These are phyloP conservation scores for Miscanthus lutarioriparius DNA, from an alignment of 176 grass and related monocot species.

Conservation along the genomic window DNA sequence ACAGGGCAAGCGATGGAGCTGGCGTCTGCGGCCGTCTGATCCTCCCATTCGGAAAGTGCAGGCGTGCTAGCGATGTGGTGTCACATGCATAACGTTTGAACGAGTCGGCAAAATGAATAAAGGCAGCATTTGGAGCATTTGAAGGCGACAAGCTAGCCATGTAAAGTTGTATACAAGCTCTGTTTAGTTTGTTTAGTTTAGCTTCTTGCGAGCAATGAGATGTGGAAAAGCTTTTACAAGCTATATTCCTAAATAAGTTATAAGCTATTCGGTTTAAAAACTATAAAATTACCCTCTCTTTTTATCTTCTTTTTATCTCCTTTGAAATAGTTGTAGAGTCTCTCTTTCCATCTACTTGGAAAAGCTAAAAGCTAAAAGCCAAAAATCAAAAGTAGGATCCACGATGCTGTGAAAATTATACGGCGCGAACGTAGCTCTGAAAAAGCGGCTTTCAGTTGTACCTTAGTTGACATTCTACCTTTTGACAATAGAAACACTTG, in stretches of 20 bases:
- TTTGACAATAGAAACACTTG: too few relatives aligned
- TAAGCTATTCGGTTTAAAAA: not conserved
- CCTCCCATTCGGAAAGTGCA: not conserved
- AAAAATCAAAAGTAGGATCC: too few relatives aligned
- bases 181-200: not conserved
- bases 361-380: too few relatives aligned
- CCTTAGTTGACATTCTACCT: too few relatives aligned
- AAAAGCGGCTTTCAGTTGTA: too few relatives aligned
- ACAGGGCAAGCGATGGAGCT: not conserved
- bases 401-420: too few relatives aligned
- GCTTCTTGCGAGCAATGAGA: not conserved
- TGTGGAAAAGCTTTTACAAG: not conserved
- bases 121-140: not conserved
- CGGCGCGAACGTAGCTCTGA: too few relatives aligned
- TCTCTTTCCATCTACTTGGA: too few relatives aligned
- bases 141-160: not conserved
- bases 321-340: too few relatives aligned
- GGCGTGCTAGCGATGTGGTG: not conserved
- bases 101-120: not conserved
- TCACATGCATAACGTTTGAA: not conserved
- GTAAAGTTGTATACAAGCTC: not conserved
- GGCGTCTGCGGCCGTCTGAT: conserved; percentile 34
- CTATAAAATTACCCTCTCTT: not conserved
- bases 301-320: too few relatives aligned
- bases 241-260: too few relatives aligned